These are phyloP conservation scores for Conringia planisiliqua DNA, from an alignment of 345 rosid genomes.

Conservation along the genomic window DNA sequence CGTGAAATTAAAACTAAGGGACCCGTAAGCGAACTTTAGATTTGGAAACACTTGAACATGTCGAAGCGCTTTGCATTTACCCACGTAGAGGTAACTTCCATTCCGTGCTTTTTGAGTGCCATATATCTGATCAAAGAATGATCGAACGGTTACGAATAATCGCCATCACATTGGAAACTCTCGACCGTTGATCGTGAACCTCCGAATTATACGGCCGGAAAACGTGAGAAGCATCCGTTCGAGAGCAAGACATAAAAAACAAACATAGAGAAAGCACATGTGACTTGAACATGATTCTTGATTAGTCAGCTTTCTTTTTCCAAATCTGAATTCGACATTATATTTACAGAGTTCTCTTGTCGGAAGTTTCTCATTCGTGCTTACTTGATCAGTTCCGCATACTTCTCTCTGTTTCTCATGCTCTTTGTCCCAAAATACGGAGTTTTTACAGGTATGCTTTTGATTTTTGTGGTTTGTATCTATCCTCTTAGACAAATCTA, in stretches of 20 bases:
- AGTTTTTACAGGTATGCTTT: neutral
- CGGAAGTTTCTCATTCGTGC: slow-evolving; percentile 10
- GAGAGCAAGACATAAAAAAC: neutral
- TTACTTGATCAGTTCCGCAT: neutral
- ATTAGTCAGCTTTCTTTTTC: slow-evolving; percentile 6
- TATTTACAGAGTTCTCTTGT: neutral
- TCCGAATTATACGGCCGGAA: slow-evolving; percentile 14
- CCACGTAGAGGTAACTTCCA: neutral
- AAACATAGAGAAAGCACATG: neutral
- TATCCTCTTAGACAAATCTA: neutral
- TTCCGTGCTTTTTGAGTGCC: neutral
- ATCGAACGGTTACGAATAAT: slow-evolving; percentile 8
- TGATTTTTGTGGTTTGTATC: neutral
- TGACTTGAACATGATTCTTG: slow-evolving; percentile 16
- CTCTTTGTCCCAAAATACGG: neutral
- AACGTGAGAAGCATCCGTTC: slow-evolving; percentile 23
- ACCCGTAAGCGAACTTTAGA: neutral
- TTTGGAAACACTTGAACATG: neutral
- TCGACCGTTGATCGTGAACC: slow-evolving; percentile 12
- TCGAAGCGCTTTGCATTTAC: neutral
- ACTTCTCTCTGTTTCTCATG: neutral
- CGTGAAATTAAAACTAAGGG: neutral
- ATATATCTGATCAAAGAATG: neutral
- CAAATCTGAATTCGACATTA: neutral
- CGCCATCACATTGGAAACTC: neutral